Conservation (phyloP, 257 asterid genomes). For the Solanum habrochaites region DNA sequence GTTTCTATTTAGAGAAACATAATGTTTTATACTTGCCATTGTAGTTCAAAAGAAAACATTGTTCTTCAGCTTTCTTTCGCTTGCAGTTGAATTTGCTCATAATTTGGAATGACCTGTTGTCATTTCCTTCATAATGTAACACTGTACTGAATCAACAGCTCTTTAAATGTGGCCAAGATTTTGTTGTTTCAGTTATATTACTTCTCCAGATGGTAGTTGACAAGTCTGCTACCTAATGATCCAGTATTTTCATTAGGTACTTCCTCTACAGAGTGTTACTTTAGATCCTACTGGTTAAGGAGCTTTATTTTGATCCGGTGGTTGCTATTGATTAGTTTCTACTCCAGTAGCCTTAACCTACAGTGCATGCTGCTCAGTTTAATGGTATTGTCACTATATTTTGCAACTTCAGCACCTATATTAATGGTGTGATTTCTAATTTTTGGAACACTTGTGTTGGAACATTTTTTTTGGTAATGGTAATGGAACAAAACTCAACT, state of each 20-base stretch:
- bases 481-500: not conserved
- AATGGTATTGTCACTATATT: too few species aligned
- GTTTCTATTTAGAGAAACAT: not conserved
- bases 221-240: not conserved
- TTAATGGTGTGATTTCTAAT: not conserved
- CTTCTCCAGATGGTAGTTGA: not conserved
- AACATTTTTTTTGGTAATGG: not conserved
- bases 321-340: too few species aligned
- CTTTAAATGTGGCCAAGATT: not conserved
- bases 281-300: not conserved
- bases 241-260: not conserved
- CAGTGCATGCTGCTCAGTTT: too few species aligned
- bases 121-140: not conserved
- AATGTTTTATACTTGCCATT: not conserved
- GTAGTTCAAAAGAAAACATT: not conserved
- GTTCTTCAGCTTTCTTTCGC: not conserved
- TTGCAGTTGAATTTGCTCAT: not conserved
- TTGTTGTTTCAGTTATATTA: not conserved
- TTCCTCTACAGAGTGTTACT: not conserved
- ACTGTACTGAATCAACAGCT: not conserved
- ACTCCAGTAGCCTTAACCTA: too few species aligned
- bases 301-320: too few species aligned
- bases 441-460: not conserved
- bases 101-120: too few species aligned
- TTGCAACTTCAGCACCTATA: too few species aligned